A percentile compares a stretch with the other conserved stretches of the same genome.
Conservation (phyloP, 805 yeast genomes). For the Sugiyamaella floridensis region DNA sequence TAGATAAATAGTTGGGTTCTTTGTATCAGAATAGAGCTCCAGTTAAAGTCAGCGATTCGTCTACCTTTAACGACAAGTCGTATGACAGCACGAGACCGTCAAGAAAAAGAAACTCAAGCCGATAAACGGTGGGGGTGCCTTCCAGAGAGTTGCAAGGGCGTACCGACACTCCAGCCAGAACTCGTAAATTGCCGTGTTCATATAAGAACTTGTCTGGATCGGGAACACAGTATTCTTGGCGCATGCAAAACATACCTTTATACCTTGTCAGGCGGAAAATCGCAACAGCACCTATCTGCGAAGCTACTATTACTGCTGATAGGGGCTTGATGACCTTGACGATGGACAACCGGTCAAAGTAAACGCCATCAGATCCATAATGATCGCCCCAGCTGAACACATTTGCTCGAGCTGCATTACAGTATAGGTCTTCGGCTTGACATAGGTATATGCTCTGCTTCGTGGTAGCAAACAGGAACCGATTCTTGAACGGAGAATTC, state of each 20-base stretch:
- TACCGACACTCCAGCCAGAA: slow-evolving; percentile 14
- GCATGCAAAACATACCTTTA: slow-evolving; percentile 36
- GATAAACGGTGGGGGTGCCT: not conserved
- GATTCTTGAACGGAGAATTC: slow-evolving; percentile 24
- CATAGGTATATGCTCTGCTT: slow-evolving; percentile 40
- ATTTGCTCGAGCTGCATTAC: slow-evolving; percentile 41
- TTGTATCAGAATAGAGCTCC: not conserved
- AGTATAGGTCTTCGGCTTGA: slow-evolving; percentile 39
- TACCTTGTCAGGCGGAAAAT: slow-evolving; percentile 38
- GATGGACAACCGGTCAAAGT: slow-evolving; percentile 28
- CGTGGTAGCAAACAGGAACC: slow-evolving; percentile 41
- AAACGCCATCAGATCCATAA: slow-evolving; percentile 11
- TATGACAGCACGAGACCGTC: slow-evolving; percentile 14
- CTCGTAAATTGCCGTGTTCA: slow-evolving; percentile 7
- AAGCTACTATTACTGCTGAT: slow-evolving; percentile 36
- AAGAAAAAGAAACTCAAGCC: slow-evolving; percentile 10
- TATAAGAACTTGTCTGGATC: slow-evolving; percentile 9
- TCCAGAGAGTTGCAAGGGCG: slow-evolving; percentile 4
- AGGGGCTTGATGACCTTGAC: slow-evolving; percentile 35
- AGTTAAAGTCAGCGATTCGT: not conserved
- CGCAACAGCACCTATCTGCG: slow-evolving; percentile 40
- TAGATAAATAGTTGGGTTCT: not conserved
- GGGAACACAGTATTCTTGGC: slow-evolving; percentile 36
- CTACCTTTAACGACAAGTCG: slow-evolving; percentile 3
- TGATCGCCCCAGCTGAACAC: slow-evolving; percentile 34